Evolutionary conservation across 257 asterid genomes (phyloP).

Genomic region (Solanum chmielewskii): DNA sequence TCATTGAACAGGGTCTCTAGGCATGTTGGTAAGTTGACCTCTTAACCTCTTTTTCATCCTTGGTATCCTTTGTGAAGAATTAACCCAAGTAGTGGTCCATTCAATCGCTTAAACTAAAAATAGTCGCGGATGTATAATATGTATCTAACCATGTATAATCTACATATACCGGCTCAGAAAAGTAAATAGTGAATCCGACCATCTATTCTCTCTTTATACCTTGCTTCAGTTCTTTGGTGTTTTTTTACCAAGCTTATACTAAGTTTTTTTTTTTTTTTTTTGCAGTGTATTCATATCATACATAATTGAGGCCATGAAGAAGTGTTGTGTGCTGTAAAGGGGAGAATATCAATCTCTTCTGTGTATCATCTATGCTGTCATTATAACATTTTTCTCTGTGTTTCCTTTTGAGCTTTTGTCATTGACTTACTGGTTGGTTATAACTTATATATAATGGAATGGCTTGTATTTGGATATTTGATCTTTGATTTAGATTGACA

Average conservation of each 20-base stretch:
- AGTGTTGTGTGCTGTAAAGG: background rate
- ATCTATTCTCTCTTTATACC: background rate
- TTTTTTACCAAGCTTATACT: background rate
- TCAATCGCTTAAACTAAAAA: background rate
- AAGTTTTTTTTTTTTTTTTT: background rate
- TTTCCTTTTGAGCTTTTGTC: background rate
- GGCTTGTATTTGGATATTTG: background rate
- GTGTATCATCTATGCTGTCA: background rate
- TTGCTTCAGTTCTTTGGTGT: background rate
- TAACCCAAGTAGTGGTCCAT: background rate
- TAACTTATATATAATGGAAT: background rate
- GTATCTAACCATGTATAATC: background rate
- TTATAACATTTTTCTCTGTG: no score
- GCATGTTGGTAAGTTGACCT: background rate
- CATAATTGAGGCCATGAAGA: background rate
- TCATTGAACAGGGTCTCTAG: slow-evolving; percentile 31
- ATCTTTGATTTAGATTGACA: background rate
- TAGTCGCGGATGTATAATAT: background rate
- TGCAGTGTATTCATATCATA: background rate
- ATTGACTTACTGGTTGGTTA: background rate
- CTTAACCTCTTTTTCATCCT: background rate
- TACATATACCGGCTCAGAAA: background rate
- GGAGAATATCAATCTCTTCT: background rate
- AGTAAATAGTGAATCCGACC: background rate
- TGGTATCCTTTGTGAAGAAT: background rate